Evolutionary conservation across 768 basidiomycete species (phyloP).

Genomic region (Hericium coralloides): DNA sequence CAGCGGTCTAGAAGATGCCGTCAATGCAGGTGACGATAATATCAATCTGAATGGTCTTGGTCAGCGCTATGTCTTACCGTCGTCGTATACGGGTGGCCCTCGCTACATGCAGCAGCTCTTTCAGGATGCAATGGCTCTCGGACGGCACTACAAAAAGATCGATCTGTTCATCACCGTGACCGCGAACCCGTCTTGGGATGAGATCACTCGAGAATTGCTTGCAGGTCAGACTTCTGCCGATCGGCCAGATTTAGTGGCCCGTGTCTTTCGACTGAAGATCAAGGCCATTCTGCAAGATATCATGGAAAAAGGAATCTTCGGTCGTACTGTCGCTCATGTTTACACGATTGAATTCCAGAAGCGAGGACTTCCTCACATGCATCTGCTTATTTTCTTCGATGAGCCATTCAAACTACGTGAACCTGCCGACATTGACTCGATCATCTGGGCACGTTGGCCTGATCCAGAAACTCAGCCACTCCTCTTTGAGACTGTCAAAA

Average conservation of each 20-base stretch:
- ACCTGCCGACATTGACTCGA: conserved; percentile 29
- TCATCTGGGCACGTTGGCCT: conserved; percentile 35
- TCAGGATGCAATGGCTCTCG: conserved; percentile 40
- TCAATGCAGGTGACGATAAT: conserved; percentile 13
- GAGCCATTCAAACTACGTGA: conserved; percentile 23
- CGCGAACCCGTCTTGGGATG: not conserved
- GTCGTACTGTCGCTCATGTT: conserved; percentile 31
- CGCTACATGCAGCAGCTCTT: conserved; percentile 33
- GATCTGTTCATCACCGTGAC: conserved; percentile 29
- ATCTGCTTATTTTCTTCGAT: conserved; percentile 36
- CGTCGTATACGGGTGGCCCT: conserved; percentile 33
- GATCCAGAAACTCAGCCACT: conserved; percentile 28
- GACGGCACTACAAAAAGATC: conserved; percentile 24
- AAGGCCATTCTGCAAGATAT: conserved; percentile 25
- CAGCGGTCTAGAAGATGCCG: conserved; percentile 25
- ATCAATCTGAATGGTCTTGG: conserved; percentile 25
- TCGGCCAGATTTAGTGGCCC: conserved; percentile 37
- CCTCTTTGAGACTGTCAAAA: conserved; percentile 31
- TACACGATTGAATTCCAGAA: conserved; percentile 55
- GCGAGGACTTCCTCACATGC: conserved; percentile 44
- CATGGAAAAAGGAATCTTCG: conserved; percentile 29
- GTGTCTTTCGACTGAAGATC: conserved; percentile 38
- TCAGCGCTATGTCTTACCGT: conserved; percentile 28
- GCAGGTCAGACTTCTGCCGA: conserved; percentile 31
- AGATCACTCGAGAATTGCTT: conserved; percentile 29